Base-by-base conservation (phyloP, 2,329 filamentous ascomycete species). In the Knufia petricola region DNA sequence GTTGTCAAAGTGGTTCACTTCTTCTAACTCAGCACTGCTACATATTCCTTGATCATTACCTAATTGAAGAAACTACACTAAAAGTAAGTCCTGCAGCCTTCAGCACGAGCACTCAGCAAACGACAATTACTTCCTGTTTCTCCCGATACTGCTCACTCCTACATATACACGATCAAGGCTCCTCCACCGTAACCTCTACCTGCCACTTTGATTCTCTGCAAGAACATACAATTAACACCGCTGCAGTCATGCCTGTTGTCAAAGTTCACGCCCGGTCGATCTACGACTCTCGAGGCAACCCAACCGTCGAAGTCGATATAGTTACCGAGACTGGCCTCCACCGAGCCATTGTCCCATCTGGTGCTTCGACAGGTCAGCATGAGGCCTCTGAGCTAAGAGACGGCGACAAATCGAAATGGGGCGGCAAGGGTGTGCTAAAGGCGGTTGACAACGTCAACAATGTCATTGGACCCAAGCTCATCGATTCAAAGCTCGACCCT, bases 261-360 rank as follows among this genome's bases (percentile, higher is more conserved):
- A 90, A 89, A 78, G 79, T 92, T 68, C 85, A 89, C 79, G 86
- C 85, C 66, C 85, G 92, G 68, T 89, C 84, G 66, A 88, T 98
- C 77, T 98, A 90, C 81, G 92, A 98, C 81, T 96, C 92, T 70
- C 90, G 92, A 61, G 81, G 81, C 69, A 98, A 98, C 83, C 92
- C 92, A 65, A 98, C 92, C 68, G 90, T 95, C 66, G 90, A 96
- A 79, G 90, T 96, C 64, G 90, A 95, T 69, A 81, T 95, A 63
- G 85, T 94, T 74, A 95, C 89, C 62, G 87, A 94, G 76, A 94
- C 85, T 63, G 90, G 90, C 66, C 83, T 96, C 57, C 89, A 95
- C 82, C 88, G 90, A 67, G 89, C 90, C 69, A 95, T 95, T 68
- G 90, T 96, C 56, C 90, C 90, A 64, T 95, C 89, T 59, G 90